A percentile compares a stretch with the other conserved stretches of the same genome.
Evolutionary conservation across 768 basidiomycete genomes (phyloP).

Genomic region (Mrakia blollopis): DNA sequence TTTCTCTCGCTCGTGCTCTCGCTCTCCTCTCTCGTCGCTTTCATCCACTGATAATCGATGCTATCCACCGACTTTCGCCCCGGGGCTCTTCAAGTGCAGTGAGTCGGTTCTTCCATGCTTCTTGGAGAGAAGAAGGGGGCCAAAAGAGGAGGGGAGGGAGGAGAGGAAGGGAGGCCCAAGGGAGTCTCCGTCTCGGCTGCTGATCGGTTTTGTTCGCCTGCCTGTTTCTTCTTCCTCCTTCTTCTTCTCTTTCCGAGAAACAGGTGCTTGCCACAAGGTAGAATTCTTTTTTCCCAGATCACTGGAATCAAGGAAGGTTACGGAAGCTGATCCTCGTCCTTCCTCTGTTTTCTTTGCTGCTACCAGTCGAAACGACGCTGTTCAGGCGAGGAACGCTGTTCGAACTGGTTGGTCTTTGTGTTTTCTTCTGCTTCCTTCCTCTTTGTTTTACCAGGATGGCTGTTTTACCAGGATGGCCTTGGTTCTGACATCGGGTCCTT

Average conservation of each 20-base stretch:
- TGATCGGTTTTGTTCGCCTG: constrained; percentile 11
- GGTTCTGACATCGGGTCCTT: no score
- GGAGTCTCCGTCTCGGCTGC: not conserved
- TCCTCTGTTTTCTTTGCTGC: no score
- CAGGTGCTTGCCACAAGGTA: constrained; percentile 31
- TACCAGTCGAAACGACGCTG: constrained; percentile 26
- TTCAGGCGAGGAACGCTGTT: constrained; percentile 24
- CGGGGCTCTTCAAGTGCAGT: not conserved
- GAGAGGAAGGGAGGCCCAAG: not conserved
- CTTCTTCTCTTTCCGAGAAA: not conserved
- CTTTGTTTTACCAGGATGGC: no score
- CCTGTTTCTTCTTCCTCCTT: not conserved
- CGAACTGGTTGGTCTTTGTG: constrained; percentile 21
- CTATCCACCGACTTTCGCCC: not conserved
- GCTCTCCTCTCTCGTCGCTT: not conserved
- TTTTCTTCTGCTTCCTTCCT: not conserved
- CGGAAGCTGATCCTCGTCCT: not conserved
- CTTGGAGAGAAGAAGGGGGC: not conserved
- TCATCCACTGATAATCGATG: not conserved
- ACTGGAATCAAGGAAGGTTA: not conserved
- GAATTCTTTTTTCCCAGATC: not conserved
- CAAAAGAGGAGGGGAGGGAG: not conserved
- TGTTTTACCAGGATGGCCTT: no score
- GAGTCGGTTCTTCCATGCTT: not conserved
- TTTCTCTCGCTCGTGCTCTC: not conserved